phyloP scores from a whole-genome alignment of 163 green algal genomes.

The Chlamydomonas reinhardtii region DNA sequence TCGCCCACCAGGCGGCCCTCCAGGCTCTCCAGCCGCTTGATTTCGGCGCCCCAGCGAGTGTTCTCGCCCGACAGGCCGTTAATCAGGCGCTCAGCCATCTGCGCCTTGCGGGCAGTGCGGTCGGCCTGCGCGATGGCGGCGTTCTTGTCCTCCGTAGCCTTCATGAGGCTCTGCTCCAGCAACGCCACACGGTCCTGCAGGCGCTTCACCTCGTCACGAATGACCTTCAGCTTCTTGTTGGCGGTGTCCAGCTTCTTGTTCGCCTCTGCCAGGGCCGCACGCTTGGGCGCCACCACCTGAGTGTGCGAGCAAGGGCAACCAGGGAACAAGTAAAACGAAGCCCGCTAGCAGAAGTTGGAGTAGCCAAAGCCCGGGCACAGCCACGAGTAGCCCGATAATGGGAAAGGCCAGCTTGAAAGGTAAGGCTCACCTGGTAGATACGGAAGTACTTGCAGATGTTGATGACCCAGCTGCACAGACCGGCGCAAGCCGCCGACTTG shows the following conservation, averaged over 20 bases:
- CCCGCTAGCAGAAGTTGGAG: background rate
- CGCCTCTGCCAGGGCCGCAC: slow-evolving; percentile 85
- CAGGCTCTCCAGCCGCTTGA: slow-evolving; percentile 78
- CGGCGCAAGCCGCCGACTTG: slow-evolving; percentile 93
- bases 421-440: slow-evolving; percentile 87
- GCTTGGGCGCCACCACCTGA: slow-evolving; percentile 93
- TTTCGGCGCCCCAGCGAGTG: slow-evolving; percentile 88
- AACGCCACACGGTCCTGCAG: slow-evolving; percentile 86
- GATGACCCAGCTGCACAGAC: slow-evolving; percentile 93
- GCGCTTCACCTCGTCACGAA: slow-evolving; percentile 88
- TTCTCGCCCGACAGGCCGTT: slow-evolving; percentile 92
- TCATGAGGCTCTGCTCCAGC: slow-evolving; percentile 91
- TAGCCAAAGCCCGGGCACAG: background rate
- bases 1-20: slow-evolving; percentile 85
- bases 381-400: background rate
- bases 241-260: slow-evolving; percentile 89
- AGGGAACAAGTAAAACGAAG: background rate
- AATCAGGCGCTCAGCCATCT: slow-evolving; percentile 92
- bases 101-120: slow-evolving; percentile 87
- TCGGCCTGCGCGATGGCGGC: slow-evolving; percentile 89
- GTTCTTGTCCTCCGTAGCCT: slow-evolving; percentile 95
- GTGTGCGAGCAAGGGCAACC: background rate
- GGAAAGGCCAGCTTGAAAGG: no score
- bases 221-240: slow-evolving; percentile 91
- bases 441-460: slow-evolving; percentile 98